Conservation (phyloP, 2,329 filamentous ascomycete species). For the Colletotrichum somersetense region DNA sequence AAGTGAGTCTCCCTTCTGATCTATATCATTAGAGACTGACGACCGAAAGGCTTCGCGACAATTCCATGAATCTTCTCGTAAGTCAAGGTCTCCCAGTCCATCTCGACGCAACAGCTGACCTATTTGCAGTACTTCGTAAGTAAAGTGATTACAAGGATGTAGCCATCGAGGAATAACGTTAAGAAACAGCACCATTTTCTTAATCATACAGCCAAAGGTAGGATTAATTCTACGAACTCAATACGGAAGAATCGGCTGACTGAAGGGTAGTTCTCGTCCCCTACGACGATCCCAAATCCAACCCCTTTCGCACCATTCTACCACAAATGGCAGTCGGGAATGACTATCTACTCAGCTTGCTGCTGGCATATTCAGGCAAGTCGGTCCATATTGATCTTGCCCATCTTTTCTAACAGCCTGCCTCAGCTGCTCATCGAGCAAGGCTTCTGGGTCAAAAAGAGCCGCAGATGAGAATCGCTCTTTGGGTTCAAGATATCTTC, state of each 20-base stretch:
- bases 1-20: slow-evolving; percentile 50
- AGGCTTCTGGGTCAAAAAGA: slow-evolving; percentile 80
- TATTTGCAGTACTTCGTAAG: slow-evolving; percentile 61
- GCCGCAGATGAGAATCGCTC: slow-evolving; percentile 81
- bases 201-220: slow-evolving; percentile 80
- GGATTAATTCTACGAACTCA: slow-evolving; percentile 58
- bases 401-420: background rate
- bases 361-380: slow-evolving; percentile 79
- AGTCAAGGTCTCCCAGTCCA: slow-evolving; percentile 41
- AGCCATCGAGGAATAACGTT: slow-evolving; percentile 14
- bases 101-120: background rate
- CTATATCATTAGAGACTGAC: slow-evolving; percentile 46
- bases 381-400: too few species aligned
- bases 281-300: slow-evolving; percentile 65
- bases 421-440: slow-evolving; percentile 79
- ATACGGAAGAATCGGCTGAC: slow-evolving; percentile 24
- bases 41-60: slow-evolving; percentile 70
- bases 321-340: slow-evolving; percentile 75
- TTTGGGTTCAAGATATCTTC: slow-evolving; percentile 85
- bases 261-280: slow-evolving; percentile 61
- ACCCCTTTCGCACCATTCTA: slow-evolving; percentile 64
- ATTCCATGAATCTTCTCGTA: slow-evolving; percentile 82
- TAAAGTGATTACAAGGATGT: background rate
- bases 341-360: slow-evolving; percentile 79
- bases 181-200: slow-evolving; percentile 70